phyloP scores from a whole-genome alignment of 805 yeast genomes.

The Monosporozyma aquatica region DNA sequence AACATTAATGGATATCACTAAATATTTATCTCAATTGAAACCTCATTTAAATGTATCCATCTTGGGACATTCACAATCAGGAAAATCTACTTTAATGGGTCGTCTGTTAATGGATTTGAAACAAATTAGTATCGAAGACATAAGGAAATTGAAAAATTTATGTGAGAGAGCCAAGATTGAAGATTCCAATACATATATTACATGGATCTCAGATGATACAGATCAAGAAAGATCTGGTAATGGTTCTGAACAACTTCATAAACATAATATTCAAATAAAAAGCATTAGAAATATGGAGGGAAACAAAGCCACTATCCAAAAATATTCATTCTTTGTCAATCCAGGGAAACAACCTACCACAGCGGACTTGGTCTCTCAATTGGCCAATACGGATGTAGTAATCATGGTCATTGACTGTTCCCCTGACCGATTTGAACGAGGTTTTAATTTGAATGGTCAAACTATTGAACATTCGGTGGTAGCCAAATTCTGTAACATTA shows the following conservation, averaged over 20 bases:
- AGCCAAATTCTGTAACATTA: not conserved
- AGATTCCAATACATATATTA: slow-evolving; percentile 2
- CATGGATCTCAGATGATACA: slow-evolving; percentile 8
- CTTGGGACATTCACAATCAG: slow-evolving; percentile 10
- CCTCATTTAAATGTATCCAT: slow-evolving; percentile 2
- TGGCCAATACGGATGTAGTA: slow-evolving; percentile 3
- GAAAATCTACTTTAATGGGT: slow-evolving; percentile 14
- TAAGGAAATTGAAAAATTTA: slow-evolving; percentile 7
- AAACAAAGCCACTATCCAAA: too few relatives aligned
- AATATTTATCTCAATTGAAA: slow-evolving; percentile 1
- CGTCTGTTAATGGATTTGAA: slow-evolving; percentile 8
- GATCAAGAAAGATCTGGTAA: slow-evolving; percentile 3
- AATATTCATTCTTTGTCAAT: slow-evolving; percentile 3
- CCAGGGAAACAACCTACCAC: slow-evolving; percentile 4
- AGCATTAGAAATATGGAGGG: not conserved
- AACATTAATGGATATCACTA: slow-evolving; percentile 1
- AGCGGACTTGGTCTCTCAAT: not conserved
- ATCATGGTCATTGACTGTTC: slow-evolving; percentile 11
- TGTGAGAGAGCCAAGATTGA: slow-evolving; percentile 3
- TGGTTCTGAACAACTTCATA: not conserved
- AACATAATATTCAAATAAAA: not conserved
- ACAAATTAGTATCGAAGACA: slow-evolving; percentile 5
- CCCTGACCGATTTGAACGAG: slow-evolving; percentile 10
- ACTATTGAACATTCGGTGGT: slow-evolving; percentile 9
- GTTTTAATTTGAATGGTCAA: slow-evolving; percentile 11